Percentiles rank a stretch among this genome's conserved stretches.
These are phyloP conservation scores for Penicillium hordei DNA, from an alignment of 2,329 filamentous ascomycete species.

Conservation along the genomic window DNA sequence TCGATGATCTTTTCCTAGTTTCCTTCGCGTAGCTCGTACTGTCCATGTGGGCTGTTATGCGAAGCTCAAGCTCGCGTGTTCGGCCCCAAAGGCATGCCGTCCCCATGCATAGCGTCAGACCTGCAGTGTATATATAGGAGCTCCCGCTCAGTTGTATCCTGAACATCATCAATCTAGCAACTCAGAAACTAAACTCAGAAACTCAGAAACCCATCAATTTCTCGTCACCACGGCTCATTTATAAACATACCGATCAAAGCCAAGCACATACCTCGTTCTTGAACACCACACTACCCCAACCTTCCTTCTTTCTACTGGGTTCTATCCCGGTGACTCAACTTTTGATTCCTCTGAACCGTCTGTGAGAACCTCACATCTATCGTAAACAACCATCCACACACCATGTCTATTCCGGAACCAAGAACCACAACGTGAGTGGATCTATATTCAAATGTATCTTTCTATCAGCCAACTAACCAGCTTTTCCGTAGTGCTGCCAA, in stretches of 20 bases:
- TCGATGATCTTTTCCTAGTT: constrained; percentile 21
- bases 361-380: neutral
- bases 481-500: constrained; percentile 19
- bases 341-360: neutral
- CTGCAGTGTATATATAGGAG: constrained; percentile 21
- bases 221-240: neutral
- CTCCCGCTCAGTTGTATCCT: constrained; percentile 6
- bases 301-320: neutral
- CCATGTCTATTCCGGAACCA: constrained; percentile 22
- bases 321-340: neutral
- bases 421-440: constrained; percentile 12
- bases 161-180: constrained; percentile 3
- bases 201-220: neutral
- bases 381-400: neutral
- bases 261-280: neutral
- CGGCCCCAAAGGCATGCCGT: constrained; percentile 16
- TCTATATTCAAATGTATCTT: neutral
- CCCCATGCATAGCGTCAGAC: constrained; percentile 15
- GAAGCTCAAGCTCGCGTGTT: constrained; percentile 24
- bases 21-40: constrained; percentile 14
- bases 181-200: too few relatives aligned
- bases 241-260: neutral
- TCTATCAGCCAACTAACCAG: constrained; percentile 5
- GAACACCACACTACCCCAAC: neutral
- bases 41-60: constrained; percentile 24